Conservation (phyloP, 768 basidiomycete species). For the Phlebiopsis gigantea region DNA sequence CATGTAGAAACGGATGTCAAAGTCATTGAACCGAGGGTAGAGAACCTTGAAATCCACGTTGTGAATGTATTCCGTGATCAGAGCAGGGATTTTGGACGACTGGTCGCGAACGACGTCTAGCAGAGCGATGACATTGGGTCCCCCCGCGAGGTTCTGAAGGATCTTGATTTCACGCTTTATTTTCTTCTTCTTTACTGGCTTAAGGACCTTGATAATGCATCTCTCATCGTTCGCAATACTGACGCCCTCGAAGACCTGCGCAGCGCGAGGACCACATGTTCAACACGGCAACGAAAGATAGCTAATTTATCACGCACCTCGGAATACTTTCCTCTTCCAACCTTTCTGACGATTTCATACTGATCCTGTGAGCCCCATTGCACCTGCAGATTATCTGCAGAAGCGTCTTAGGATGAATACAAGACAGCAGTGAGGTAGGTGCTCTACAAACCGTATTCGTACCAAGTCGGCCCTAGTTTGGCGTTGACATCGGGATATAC, state of each 20-base stretch:
- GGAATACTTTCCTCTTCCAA: slow-evolving; percentile 92
- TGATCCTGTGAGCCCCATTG: slow-evolving; percentile 97
- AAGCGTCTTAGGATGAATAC: slow-evolving; percentile 8
- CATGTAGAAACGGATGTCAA: slow-evolving; percentile 96
- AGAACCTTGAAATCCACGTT: slow-evolving; percentile 97
- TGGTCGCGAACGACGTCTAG: slow-evolving; percentile 96
- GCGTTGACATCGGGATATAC: slow-evolving; percentile 88
- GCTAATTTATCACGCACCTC: slow-evolving; percentile 49
- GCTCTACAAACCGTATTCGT: slow-evolving; percentile 78
- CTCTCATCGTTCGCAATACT: slow-evolving; percentile 89
- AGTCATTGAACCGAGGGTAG: slow-evolving; percentile 93
- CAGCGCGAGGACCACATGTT: neutral
- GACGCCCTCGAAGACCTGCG: slow-evolving; percentile 87
- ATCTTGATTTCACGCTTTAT: slow-evolving; percentile 99
- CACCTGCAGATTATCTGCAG: slow-evolving; percentile 88
- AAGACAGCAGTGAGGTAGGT: neutral
- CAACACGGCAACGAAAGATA: neutral
- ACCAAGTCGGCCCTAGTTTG: slow-evolving; percentile 85
- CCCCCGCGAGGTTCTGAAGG: slow-evolving; percentile 91
- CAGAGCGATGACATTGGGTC: slow-evolving; percentile 89
- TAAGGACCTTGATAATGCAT: slow-evolving; percentile 97
- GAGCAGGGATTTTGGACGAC: slow-evolving; percentile 92
- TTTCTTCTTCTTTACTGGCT: slow-evolving; percentile 99
- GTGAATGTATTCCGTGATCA: slow-evolving; percentile 97
- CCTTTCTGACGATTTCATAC: slow-evolving; percentile 96